These are phyloP conservation scores for Datisca glomerata DNA, from an alignment of 306 rosid genomes.

Conservation along the genomic window DNA sequence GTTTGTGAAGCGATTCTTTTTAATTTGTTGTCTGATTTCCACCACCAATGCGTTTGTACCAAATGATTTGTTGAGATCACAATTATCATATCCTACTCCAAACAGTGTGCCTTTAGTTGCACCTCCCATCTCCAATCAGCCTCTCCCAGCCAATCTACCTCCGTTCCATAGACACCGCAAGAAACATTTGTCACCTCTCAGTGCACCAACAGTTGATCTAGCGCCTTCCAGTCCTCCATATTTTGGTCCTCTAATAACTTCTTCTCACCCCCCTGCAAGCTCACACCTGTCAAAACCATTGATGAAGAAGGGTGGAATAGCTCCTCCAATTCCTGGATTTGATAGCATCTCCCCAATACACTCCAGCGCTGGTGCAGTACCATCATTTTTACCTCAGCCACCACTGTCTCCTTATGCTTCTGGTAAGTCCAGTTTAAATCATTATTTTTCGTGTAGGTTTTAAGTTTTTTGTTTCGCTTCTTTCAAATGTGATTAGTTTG, in stretches of 20 bases:
- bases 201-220: constrained; percentile 18
- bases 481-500: no score
- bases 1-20: constrained; percentile 33
- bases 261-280: constrained; percentile 38
- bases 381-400: constrained; percentile 60
- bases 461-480: neutral
- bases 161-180: constrained; percentile 13
- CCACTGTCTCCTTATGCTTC: constrained; percentile 57
- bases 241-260: constrained; percentile 28
- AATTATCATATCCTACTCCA: constrained; percentile 21
- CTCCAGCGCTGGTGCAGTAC: constrained; percentile 36
- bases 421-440: constrained; percentile 29
- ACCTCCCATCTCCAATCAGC: constrained; percentile 27
- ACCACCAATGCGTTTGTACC: constrained; percentile 19
- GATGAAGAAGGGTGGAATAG: constrained; percentile 40
- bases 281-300: constrained; percentile 45
- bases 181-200: constrained; percentile 26
- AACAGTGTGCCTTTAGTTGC: constrained; percentile 19
- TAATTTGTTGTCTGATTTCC: constrained; percentile 31
- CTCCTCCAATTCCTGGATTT: constrained; percentile 39
- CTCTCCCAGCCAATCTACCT: constrained; percentile 27
- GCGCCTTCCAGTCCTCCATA: constrained; percentile 43
- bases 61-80: constrained; percentile 9
- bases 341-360: constrained; percentile 45
- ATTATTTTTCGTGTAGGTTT: no score